phyloP scores from a whole-genome alignment of 805 yeast genomes.

The Saccharomycopsis fermentans region DNA sequence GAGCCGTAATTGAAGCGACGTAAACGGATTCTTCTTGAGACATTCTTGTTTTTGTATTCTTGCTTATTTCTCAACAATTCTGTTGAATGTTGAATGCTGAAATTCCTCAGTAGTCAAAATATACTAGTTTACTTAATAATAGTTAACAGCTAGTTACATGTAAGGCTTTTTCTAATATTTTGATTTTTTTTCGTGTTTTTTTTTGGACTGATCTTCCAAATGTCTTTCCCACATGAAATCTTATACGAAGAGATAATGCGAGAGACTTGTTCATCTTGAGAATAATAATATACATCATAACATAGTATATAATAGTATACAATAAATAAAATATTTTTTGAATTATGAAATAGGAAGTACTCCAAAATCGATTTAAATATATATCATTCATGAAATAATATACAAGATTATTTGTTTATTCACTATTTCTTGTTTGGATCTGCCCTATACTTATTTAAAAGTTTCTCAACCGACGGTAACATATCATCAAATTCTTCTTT shows the following conservation, averaged over 20 bases:
- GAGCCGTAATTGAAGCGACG: conserved; percentile 84
- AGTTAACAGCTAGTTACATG: too few relatives aligned
- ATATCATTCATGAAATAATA: too few relatives aligned
- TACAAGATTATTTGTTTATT: not conserved
- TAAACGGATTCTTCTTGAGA: conserved; percentile 26
- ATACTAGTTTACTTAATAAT: too few relatives aligned
- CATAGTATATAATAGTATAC: too few relatives aligned
- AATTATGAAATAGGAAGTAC: too few relatives aligned
- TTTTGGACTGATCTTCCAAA: not conserved
- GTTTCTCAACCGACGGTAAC: conserved; percentile 2
- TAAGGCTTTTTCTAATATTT: not conserved
- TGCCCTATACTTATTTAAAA: conserved; percentile 8
- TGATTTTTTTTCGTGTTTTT: not conserved
- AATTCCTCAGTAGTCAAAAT: too few relatives aligned
- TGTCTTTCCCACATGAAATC: not conserved
- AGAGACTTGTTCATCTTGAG: not conserved
- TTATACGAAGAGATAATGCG: not conserved
- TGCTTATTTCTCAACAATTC: not conserved
- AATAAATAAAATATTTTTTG: too few relatives aligned
- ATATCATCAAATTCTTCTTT: conserved; percentile 38
- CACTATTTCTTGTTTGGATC: not conserved
- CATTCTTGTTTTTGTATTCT: not conserved
- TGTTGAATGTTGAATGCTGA: not conserved
- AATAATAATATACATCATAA: not conserved
- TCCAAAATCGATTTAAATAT: too few relatives aligned